These are phyloP conservation scores for Auriculariales sp. DNA, from an alignment of 768 basidiomycete species.

Conservation along the genomic window DNA sequence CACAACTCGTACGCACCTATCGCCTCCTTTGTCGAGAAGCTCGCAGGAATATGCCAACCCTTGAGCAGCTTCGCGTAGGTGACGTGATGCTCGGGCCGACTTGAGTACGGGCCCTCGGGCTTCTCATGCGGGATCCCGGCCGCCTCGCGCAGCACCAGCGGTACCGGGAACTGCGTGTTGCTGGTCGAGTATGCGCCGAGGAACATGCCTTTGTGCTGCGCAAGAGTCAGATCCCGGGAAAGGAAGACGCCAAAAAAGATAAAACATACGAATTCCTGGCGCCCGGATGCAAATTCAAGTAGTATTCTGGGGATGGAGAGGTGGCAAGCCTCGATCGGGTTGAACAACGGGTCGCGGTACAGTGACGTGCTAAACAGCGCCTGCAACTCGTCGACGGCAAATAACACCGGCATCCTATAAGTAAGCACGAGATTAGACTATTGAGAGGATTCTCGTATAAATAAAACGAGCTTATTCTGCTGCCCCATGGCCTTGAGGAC, in stretches of 20 bases:
- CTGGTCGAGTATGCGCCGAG: conserved; percentile 54
- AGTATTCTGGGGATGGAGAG: conserved; percentile 65
- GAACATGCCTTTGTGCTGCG: conserved; percentile 53
- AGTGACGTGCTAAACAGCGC: conserved; percentile 48
- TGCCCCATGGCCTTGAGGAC: conserved; percentile 45
- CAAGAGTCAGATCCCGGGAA: neutral
- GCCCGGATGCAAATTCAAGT: conserved; percentile 66
- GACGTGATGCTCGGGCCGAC: conserved; percentile 32
- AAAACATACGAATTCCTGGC: conserved; percentile 45
- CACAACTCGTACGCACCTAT: conserved; percentile 63
- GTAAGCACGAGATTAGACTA: conserved; percentile 1
- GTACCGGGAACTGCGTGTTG: conserved; percentile 40
- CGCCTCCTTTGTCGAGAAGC: conserved; percentile 53
- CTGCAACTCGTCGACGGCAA: conserved; percentile 84
- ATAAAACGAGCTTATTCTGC: conserved; percentile 43
- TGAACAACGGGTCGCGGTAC: conserved; percentile 65
- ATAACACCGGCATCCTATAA: conserved; percentile 67
- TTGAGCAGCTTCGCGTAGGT: conserved; percentile 42
- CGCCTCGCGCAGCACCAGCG: conserved; percentile 50
- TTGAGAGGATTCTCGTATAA: neutral
- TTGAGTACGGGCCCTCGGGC: conserved; percentile 38
- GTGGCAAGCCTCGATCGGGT: conserved; percentile 56
- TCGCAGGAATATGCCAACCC: conserved; percentile 37
- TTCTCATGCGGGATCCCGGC: conserved; percentile 32
- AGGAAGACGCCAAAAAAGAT: neutral